phyloP scores from a whole-genome alignment of 768 basidiomycete species.

The Pleurotus pulmonarius region DNA sequence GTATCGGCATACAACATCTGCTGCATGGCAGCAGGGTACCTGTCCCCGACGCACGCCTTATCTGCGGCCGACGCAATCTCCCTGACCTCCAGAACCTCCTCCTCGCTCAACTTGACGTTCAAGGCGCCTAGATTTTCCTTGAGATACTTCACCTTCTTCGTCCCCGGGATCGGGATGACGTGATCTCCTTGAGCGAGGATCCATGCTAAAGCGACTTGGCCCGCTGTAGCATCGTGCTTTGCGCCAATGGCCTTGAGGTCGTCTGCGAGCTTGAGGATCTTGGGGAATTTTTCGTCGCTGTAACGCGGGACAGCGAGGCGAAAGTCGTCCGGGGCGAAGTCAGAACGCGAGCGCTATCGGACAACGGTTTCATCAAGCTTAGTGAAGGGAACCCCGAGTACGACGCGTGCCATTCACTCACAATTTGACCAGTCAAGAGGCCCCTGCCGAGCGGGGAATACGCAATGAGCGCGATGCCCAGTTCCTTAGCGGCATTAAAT shows the following conservation, averaged over 20 bases:
- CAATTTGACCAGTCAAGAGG: background rate
- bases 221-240: background rate
- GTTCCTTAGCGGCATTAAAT: background rate
- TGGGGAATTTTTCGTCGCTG: background rate
- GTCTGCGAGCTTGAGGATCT: background rate
- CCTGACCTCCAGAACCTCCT: background rate
- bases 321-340: background rate
- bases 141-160: background rate
- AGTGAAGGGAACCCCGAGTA: background rate
- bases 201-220: background rate
- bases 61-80: conserved; percentile 21
- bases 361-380: background rate
- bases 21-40: conserved; percentile 11
- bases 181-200: background rate
- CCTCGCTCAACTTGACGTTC: background rate
- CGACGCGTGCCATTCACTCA: background rate
- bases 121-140: background rate
- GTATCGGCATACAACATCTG: conserved; percentile 11
- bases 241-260: background rate
- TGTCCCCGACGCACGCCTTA: conserved; percentile 15
- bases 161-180: background rate
- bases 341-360: background rate
- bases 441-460: conserved; percentile 1
- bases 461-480: background rate
- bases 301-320: background rate